These are phyloP conservation scores for Ogataea parapolymorpha DNA, from an alignment of 805 yeast genomes.

Conservation along the genomic window DNA sequence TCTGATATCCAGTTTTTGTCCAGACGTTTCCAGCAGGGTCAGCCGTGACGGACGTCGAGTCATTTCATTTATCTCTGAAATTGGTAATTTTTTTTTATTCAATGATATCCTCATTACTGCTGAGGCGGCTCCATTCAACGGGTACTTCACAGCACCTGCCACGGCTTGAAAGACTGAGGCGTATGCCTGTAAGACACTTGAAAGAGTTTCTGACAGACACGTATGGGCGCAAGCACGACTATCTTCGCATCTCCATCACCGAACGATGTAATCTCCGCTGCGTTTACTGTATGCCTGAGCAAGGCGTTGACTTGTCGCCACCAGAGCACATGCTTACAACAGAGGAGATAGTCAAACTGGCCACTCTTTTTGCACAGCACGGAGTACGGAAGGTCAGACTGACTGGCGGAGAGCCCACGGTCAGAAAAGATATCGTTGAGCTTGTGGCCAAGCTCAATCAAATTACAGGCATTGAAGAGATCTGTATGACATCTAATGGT, in stretches of 20 bases:
- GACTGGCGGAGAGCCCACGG: conserved; percentile 59
- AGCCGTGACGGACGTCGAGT: conserved; percentile 33
- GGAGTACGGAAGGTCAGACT: conserved; percentile 52
- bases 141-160: not conserved
- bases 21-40: conserved; percentile 35
- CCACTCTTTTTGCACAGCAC: conserved; percentile 41
- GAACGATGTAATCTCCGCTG: conserved; percentile 49
- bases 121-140: not conserved
- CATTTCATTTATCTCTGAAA: not conserved
- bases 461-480: conserved; percentile 42
- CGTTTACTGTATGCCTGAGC: conserved; percentile 55
- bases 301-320: conserved; percentile 49
- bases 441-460: conserved; percentile 37
- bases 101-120: not conserved
- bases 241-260: conserved; percentile 48
- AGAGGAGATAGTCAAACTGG: conserved; percentile 42
- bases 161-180: conserved; percentile 14
- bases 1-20: conserved; percentile 47
- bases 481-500: conserved; percentile 53
- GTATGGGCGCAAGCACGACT: conserved; percentile 44
- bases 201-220: conserved; percentile 44
- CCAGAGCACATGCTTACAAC: conserved; percentile 38
- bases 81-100: not conserved
- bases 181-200: conserved; percentile 27
- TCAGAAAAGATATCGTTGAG: conserved; percentile 46